These are phyloP conservation scores for Cucurbita argyrosperma DNA, from an alignment of 306 rosid species.

Conservation along the genomic window DNA sequence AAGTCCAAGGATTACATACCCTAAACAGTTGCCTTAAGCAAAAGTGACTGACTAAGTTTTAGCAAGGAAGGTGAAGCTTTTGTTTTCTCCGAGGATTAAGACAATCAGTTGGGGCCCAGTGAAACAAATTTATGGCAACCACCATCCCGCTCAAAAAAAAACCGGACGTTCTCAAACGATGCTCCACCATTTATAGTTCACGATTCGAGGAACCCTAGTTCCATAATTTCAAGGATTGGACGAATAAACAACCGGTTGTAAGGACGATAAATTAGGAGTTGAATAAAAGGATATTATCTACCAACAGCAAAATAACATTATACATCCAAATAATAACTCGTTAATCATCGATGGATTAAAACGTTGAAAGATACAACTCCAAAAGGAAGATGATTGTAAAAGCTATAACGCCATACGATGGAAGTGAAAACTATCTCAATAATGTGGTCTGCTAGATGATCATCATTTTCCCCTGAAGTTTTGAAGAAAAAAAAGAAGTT, in stretches of 20 bases:
- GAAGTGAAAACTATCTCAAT: not conserved
- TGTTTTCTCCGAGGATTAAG: not conserved
- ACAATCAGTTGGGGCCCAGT: not conserved
- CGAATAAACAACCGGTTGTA: not conserved
- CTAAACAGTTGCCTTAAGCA: not conserved
- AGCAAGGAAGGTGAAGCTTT: not conserved
- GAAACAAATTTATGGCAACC: not conserved
- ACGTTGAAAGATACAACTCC: not conserved
- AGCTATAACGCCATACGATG: not conserved
- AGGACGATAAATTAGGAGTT: not conserved
- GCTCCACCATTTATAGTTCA: not conserved
- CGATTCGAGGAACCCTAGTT: not conserved
- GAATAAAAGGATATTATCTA: not conserved
- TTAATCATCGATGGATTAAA: not conserved
- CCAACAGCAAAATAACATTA: not conserved
- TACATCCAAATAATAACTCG: not conserved
- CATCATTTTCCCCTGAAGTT: slow-evolving; percentile 58
- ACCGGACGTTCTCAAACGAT: not conserved
- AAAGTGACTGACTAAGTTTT: not conserved
- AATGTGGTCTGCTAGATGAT: not conserved
- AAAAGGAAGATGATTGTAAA: not conserved
- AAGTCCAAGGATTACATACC: not conserved
- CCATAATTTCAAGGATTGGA: not conserved
- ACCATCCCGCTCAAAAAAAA: not conserved
- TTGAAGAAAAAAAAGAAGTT: not conserved